Evolutionary conservation across 345 rosid species (phyloP).

Genomic region (Noccaea bulbosa): DNA sequence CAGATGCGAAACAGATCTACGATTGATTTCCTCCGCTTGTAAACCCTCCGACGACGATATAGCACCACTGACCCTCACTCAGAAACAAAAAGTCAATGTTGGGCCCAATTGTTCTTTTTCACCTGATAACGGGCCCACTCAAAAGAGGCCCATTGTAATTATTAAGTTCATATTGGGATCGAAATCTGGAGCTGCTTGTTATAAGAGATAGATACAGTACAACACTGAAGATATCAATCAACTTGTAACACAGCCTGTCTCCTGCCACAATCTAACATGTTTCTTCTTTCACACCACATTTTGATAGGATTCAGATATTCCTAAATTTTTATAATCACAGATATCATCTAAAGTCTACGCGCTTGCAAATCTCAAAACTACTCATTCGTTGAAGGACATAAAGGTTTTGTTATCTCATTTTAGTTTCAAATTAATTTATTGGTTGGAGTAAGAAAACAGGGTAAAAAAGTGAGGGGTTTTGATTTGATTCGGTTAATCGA

Average conservation of each 20-base stretch:
- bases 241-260: constrained; percentile 33
- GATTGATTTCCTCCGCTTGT: constrained; percentile 34
- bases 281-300: constrained; percentile 31
- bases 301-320: constrained; percentile 25
- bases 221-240: constrained; percentile 13
- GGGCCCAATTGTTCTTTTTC: constrained; percentile 14
- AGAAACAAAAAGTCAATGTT: constrained; percentile 27
- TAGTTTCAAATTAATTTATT: background rate
- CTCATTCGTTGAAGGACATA: constrained; percentile 5
- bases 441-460: constrained; percentile 32
- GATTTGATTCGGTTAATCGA: constrained; percentile 37
- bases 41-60: constrained; percentile 37
- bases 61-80: constrained; percentile 1
- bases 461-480: constrained; percentile 2
- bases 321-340: constrained; percentile 7
- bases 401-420: background rate
- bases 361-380: background rate
- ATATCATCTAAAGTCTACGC: constrained; percentile 6
- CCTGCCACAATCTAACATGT: constrained; percentile 35
- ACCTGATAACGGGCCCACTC: constrained; percentile 14
- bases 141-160: constrained; percentile 5
- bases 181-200: background rate
- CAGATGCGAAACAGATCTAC: constrained; percentile 41
- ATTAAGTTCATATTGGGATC: background rate
- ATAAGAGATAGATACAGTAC: background rate